Percentiles rank a stretch among this genome's conserved stretches.
phyloP scores from a whole-genome alignment of 2,329 filamentous ascomycete species.

The Leptoxyphium fumago region DNA sequence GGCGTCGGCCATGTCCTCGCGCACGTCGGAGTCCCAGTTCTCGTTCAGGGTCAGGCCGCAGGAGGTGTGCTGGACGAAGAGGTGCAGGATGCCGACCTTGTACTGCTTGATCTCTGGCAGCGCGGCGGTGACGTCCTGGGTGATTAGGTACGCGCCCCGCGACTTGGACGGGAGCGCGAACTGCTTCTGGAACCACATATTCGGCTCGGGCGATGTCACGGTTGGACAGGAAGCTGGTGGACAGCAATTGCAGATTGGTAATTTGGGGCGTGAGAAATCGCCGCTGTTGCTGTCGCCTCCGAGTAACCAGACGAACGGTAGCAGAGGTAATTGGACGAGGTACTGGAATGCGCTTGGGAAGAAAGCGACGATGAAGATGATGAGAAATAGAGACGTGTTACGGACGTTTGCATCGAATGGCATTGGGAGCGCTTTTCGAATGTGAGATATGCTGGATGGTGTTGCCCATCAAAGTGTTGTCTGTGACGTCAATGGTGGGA shows the following conservation, averaged over 20 bases:
- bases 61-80: slow-evolving; percentile 92
- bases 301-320: slow-evolving; percentile 21
- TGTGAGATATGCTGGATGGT: background rate
- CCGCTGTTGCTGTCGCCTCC: slow-evolving; percentile 15
- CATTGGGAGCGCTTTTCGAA: slow-evolving; percentile 4
- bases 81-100: slow-evolving; percentile 71
- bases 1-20: slow-evolving; percentile 84
- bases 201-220: slow-evolving; percentile 4
- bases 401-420: slow-evolving; percentile 15
- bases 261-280: slow-evolving; percentile 14
- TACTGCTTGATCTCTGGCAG: slow-evolving; percentile 71
- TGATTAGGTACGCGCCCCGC: slow-evolving; percentile 81
- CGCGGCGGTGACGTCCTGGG: slow-evolving; percentile 52
- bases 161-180: slow-evolving; percentile 63
- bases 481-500: background rate
- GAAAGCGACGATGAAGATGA: slow-evolving; percentile 35
- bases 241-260: slow-evolving; percentile 20
- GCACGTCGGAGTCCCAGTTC: slow-evolving; percentile 77
- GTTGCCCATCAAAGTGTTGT: background rate
- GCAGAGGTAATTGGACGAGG: slow-evolving; percentile 26
- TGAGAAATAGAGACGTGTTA: slow-evolving; percentile 31
- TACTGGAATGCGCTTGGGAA: slow-evolving; percentile 30
- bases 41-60: slow-evolving; percentile 87
- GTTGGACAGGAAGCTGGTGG: slow-evolving; percentile 15
- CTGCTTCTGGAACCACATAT: slow-evolving; percentile 66